Percentiles rank a stretch among this genome's conserved stretches.
These are phyloP conservation scores for Nyctanthes arbortristis DNA, from an alignment of 257 asterid genomes.

Conservation along the genomic window DNA sequence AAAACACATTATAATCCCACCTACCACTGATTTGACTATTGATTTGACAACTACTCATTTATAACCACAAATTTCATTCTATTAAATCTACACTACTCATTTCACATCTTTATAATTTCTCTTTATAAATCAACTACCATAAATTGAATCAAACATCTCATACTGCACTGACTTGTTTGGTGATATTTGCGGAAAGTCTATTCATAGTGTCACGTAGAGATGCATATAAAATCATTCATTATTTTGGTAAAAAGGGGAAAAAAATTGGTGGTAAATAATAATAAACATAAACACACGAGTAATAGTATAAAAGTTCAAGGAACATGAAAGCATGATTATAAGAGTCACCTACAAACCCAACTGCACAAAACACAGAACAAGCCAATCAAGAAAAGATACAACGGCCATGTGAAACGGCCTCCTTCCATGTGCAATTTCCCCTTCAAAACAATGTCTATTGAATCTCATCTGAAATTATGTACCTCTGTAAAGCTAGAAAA, in stretches of 20 bases:
- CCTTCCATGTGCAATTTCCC: slow-evolving; percentile 60
- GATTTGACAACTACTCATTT: too few species aligned
- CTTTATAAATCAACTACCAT: too few species aligned
- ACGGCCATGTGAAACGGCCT: slow-evolving; percentile 39
- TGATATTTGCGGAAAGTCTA: not conserved
- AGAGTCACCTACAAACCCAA: slow-evolving; percentile 19
- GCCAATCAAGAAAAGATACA: slow-evolving; percentile 33
- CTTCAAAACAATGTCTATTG: slow-evolving; percentile 5
- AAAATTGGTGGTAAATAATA: not conserved
- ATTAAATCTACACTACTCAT: too few species aligned
- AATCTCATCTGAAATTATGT: not conserved
- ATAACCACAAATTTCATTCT: too few species aligned
- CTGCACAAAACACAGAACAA: slow-evolving; percentile 44
- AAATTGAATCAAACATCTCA: not conserved
- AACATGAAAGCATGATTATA: slow-evolving; percentile 51
- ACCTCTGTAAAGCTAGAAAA: slow-evolving; percentile 26
- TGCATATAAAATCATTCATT: not conserved
- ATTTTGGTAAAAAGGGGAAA: too few species aligned
- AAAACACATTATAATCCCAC: too few species aligned
- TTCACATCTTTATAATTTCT: too few species aligned
- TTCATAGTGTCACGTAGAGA: not conserved
- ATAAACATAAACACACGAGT: too few species aligned
- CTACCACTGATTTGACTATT: too few species aligned
- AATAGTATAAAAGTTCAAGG: not conserved
- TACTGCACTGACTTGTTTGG: not conserved